A percentile compares a stretch with the other conserved stretches of the same genome.
Conservation (phyloP, 768 basidiomycete genomes). For the Mycena amicta region DNA sequence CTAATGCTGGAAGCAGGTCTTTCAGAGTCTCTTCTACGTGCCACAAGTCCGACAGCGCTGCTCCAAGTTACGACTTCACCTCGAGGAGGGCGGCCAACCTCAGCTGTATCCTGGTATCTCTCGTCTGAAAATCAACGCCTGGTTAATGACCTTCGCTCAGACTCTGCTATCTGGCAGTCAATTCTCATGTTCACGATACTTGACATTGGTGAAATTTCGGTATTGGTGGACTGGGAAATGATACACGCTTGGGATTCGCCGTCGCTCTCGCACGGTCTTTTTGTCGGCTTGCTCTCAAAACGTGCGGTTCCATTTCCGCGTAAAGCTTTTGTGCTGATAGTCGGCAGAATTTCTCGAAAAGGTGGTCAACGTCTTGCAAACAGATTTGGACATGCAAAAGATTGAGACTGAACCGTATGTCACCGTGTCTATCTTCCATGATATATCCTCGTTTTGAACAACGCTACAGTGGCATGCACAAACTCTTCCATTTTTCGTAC, state of each 20-base stretch:
- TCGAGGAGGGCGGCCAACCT: slow-evolving; percentile 27
- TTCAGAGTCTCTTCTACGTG: slow-evolving; percentile 67
- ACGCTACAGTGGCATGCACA: background rate
- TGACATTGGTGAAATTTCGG: slow-evolving; percentile 62
- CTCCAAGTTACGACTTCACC: slow-evolving; percentile 35
- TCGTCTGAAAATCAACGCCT: slow-evolving; percentile 2
- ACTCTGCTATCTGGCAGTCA: slow-evolving; percentile 53
- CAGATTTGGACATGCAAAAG: slow-evolving; percentile 40
- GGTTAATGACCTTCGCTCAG: slow-evolving; percentile 31
- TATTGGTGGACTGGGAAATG: slow-evolving; percentile 55
- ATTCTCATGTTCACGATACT: slow-evolving; percentile 71
- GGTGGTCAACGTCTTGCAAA: slow-evolving; percentile 48
- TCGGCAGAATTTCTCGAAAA: slow-evolving; percentile 56
- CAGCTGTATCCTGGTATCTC: slow-evolving; percentile 32
- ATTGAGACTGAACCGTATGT: slow-evolving; percentile 39
- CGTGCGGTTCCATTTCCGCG: slow-evolving; percentile 32
- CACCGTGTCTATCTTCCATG: slow-evolving; percentile 5
- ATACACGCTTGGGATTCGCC: slow-evolving; percentile 49
- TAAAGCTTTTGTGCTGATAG: background rate
- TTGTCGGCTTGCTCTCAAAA: slow-evolving; percentile 45
- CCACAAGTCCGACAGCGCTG: slow-evolving; percentile 65
- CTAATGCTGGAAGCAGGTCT: slow-evolving; percentile 31
- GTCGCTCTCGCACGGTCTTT: slow-evolving; percentile 35
- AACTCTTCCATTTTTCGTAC: slow-evolving; percentile 17
- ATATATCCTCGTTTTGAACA: background rate